These are phyloP conservation scores for Skeletonema tropicum DNA, from an alignment of 108 stramenopile genomes.

Conservation along the genomic window DNA sequence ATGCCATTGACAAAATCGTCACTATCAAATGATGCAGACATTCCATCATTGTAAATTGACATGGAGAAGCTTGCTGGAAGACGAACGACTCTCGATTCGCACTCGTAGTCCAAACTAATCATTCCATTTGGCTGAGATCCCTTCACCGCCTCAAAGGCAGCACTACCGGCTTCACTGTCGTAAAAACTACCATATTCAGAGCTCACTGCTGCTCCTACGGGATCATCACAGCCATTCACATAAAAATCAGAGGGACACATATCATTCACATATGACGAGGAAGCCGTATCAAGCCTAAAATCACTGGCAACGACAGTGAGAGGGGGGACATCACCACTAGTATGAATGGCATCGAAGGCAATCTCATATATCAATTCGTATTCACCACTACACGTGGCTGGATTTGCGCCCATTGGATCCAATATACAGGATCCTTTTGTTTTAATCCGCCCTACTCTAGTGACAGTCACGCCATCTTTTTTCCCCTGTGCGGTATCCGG, in stretches of 20 bases:
- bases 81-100: constrained; percentile 52
- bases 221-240: constrained; percentile 38
- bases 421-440: constrained; percentile 46
- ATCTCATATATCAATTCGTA: constrained; percentile 67
- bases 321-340: constrained; percentile 77
- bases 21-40: constrained; percentile 43
- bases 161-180: constrained; percentile 29
- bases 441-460: constrained; percentile 43
- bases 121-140: constrained; percentile 76
- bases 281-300: constrained; percentile 35
- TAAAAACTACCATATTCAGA: constrained; percentile 51
- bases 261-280: constrained; percentile 26
- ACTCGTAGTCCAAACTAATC: constrained; percentile 72
- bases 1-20: constrained; percentile 21
- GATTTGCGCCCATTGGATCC: constrained; percentile 16
- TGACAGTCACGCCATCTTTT: constrained; percentile 38
- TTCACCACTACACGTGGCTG: constrained; percentile 52
- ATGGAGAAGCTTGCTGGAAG: constrained; percentile 33
- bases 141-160: constrained; percentile 44
- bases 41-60: constrained; percentile 39
- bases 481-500: constrained; percentile 29
- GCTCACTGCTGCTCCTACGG: constrained; percentile 40
- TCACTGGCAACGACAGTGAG: constrained; percentile 39
- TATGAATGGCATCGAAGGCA: constrained; percentile 63
- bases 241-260: constrained; percentile 34